A percentile compares a stretch with the other conserved stretches of the same genome.
These are phyloP conservation scores for Pontederia paniculata DNA, from an alignment of 176 grass and related monocot species.

Conservation along the genomic window DNA sequence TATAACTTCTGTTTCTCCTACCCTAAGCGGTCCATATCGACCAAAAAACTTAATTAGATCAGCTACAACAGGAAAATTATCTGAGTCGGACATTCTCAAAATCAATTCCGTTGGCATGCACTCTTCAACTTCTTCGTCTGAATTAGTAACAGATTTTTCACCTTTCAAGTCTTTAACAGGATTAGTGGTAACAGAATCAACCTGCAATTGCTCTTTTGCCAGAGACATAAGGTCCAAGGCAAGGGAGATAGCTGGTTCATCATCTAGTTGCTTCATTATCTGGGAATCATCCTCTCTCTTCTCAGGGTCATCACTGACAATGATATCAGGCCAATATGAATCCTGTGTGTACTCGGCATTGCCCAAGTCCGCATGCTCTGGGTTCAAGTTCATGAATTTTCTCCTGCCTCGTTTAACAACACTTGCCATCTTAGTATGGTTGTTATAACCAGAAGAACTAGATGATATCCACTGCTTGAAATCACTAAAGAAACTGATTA, in stretches of 20 bases:
- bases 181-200: constrained; percentile 6
- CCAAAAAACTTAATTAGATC: constrained; percentile 50
- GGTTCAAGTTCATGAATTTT: constrained; percentile 15
- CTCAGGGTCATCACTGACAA: constrained; percentile 53
- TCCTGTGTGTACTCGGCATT: constrained; percentile 57
- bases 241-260: constrained; percentile 2
- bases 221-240: neutral
- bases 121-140: constrained; percentile 17
- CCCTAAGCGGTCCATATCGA: constrained; percentile 36
- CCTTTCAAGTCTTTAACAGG: constrained; percentile 6
- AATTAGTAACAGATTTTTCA: constrained; percentile 12
- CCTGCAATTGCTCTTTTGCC: neutral
- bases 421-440: constrained; percentile 22
- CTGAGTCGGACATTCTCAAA: constrained; percentile 32
- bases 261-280: constrained; percentile 22
- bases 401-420: constrained; percentile 33
- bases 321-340: constrained; percentile 90
- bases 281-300: constrained; percentile 16
- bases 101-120: constrained; percentile 27
- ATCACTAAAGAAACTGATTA: constrained; percentile 59
- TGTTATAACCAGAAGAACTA: constrained; percentile 15
- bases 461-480: constrained; percentile 34
- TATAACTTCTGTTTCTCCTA: constrained; percentile 36
- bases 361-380: constrained; percentile 39
- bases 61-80: constrained; percentile 41